Percentiles rank a stretch among this genome's conserved stretches.
These are phyloP conservation scores for Venturia oleaginea DNA, from an alignment of 2,329 filamentous ascomycete species.

Conservation along the genomic window DNA sequence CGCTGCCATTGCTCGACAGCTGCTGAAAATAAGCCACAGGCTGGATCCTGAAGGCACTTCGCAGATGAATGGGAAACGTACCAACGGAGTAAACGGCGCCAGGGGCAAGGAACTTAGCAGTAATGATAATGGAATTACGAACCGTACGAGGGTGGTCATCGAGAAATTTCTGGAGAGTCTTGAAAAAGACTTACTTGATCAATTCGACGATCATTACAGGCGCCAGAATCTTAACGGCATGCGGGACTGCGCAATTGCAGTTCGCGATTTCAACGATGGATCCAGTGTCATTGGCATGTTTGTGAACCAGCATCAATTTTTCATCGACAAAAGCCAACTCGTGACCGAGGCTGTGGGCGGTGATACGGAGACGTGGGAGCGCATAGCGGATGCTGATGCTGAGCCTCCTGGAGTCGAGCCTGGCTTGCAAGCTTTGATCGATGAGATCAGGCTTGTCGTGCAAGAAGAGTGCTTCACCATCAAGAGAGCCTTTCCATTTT, in stretches of 20 bases:
- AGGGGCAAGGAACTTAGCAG: slow-evolving; percentile 32
- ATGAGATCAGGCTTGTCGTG: slow-evolving; percentile 91
- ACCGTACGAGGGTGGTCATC: slow-evolving; percentile 75
- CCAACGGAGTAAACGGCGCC: slow-evolving; percentile 26
- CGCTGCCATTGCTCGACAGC: slow-evolving; percentile 84
- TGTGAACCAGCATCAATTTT: slow-evolving; percentile 98
- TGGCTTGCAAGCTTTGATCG: slow-evolving; percentile 81
- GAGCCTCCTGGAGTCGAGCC: slow-evolving; percentile 87
- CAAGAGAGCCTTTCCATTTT: slow-evolving; percentile 90
- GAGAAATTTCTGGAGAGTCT: slow-evolving; percentile 95
- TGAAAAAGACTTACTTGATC: slow-evolving; percentile 88
- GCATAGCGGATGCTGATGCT: slow-evolving; percentile 85
- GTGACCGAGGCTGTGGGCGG: slow-evolving; percentile 75
- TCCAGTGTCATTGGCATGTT: slow-evolving; percentile 92
- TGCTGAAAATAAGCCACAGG: slow-evolving; percentile 88
- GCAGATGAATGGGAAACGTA: slow-evolving; percentile 8
- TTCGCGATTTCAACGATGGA: slow-evolving; percentile 93
- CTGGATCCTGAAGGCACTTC: slow-evolving; percentile 54
- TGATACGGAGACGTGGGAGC: slow-evolving; percentile 73
- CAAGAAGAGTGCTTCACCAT: slow-evolving; percentile 97
- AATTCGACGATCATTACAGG: slow-evolving; percentile 95
- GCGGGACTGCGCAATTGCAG: slow-evolving; percentile 89
- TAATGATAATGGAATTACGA: slow-evolving; percentile 21
- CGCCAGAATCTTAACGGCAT: slow-evolving; percentile 95
- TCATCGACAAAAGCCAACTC: slow-evolving; percentile 90